Conservation (phyloP, 2,329 filamentous ascomycete genomes). For the Alternaria sp. region DNA sequence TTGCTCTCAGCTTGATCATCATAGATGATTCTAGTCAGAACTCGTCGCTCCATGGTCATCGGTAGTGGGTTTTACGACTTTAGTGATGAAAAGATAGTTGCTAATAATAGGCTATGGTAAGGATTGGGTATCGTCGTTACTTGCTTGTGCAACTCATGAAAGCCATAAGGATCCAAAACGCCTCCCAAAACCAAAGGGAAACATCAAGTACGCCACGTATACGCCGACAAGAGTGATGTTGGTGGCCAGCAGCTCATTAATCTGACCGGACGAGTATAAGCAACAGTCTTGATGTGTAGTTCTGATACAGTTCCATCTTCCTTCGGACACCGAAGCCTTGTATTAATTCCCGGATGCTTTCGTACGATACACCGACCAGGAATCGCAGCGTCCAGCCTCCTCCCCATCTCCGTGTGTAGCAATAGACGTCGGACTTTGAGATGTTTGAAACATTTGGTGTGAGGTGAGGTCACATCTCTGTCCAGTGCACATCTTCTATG, state of each 20-base stretch:
- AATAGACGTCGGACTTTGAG: not conserved
- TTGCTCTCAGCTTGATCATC: not conserved
- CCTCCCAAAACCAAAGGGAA: not conserved
- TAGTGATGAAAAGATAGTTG: not conserved
- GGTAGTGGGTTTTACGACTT: not conserved
- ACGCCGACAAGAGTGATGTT: conserved; percentile 7
- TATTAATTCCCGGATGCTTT: not conserved
- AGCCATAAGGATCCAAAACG: conserved; percentile 1
- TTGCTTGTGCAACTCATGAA: conserved; percentile 8
- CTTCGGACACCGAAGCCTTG: not conserved
- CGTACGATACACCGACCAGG: not conserved
- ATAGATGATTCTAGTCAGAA: not conserved
- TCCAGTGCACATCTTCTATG: conserved; percentile 45
- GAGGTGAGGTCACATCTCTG: conserved; percentile 37
- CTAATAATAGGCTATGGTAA: conserved; percentile 3
- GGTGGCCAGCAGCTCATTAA: conserved; percentile 7
- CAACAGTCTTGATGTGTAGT: not conserved
- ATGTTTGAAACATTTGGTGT: not conserved
- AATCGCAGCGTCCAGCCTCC: not conserved
- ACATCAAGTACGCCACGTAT: not conserved
- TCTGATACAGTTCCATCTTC: not conserved
- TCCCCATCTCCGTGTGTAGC: not conserved
- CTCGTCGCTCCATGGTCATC: not conserved
- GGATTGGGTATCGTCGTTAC: conserved; percentile 12
- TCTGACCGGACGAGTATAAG: not conserved